phyloP scores from a whole-genome alignment of 2,329 filamentous ascomycete species.

The Venturia oleaginea region DNA sequence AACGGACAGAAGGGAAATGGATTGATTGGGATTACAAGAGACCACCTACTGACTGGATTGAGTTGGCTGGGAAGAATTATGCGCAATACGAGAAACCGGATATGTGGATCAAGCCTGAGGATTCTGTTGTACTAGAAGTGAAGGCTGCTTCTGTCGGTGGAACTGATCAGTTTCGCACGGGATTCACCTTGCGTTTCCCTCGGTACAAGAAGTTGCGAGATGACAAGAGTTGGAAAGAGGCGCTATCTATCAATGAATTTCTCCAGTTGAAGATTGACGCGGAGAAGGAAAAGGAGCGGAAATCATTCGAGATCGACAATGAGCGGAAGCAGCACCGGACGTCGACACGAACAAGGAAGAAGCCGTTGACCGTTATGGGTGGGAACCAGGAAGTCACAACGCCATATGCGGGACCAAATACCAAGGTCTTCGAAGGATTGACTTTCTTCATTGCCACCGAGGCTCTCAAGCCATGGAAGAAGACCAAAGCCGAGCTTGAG shows the following conservation, averaged over 20 bases:
- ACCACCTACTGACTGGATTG: slow-evolving; percentile 69
- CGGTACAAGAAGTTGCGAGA: slow-evolving; percentile 71
- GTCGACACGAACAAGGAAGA: slow-evolving; percentile 49
- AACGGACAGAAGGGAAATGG: slow-evolving; percentile 89
- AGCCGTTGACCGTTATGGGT: slow-evolving; percentile 65
- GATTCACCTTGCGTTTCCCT: slow-evolving; percentile 78
- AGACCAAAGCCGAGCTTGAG: slow-evolving; percentile 71
- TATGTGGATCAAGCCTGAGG: slow-evolving; percentile 82
- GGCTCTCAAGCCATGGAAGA: slow-evolving; percentile 58
- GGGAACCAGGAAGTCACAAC: slow-evolving; percentile 45
- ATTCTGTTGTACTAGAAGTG: slow-evolving; percentile 79
- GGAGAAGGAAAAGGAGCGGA: slow-evolving; percentile 60
- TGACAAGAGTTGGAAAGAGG: slow-evolving; percentile 79
- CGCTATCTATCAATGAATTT: slow-evolving; percentile 72
- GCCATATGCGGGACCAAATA: slow-evolving; percentile 48
- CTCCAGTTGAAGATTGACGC: slow-evolving; percentile 57
- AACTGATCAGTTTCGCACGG: slow-evolving; percentile 69
- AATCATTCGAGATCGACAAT: slow-evolving; percentile 61
- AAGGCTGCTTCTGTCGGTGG: slow-evolving; percentile 73
- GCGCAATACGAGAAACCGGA: slow-evolving; percentile 73
- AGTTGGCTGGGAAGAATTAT: slow-evolving; percentile 64
- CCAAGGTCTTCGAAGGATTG: slow-evolving; percentile 62
- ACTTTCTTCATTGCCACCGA: slow-evolving; percentile 79
- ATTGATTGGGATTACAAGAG: slow-evolving; percentile 68
- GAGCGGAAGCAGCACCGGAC: slow-evolving; percentile 54